Conservation (phyloP, 2,329 filamentous ascomycete genomes). For the Trichoderma koningii region DNA sequence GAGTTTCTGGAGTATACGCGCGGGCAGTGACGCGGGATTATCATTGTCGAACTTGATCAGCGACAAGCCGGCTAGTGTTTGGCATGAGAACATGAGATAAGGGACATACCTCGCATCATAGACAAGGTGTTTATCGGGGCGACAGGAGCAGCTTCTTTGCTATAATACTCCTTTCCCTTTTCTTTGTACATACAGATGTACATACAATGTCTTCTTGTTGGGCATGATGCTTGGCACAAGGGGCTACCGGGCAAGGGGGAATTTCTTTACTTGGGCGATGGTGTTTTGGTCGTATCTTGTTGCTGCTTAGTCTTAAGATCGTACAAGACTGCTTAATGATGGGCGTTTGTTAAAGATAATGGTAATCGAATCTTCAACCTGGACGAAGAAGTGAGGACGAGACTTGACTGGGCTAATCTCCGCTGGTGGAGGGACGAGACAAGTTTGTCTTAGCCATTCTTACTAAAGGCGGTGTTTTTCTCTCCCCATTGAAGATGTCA, state of each 20-base stretch:
- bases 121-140: constrained; percentile 18
- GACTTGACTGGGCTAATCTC: neutral
- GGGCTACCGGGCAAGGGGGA: constrained; percentile 17
- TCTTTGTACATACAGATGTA: constrained; percentile 17
- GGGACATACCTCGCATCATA: constrained; percentile 16
- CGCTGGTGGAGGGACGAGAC: no score
- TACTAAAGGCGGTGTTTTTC: no score
- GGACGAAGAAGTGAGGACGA: no score
- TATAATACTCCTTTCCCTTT: neutral
- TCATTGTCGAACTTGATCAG: constrained; percentile 10
- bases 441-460: no score
- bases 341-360: neutral
- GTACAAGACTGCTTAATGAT: neutral
- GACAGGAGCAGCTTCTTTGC: neutral
- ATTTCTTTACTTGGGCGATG: constrained; percentile 12
- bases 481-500: no score
- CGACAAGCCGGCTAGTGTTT: constrained; percentile 16
- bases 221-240: constrained; percentile 8
- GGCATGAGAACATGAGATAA: constrained; percentile 22
- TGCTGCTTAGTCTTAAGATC: neutral
- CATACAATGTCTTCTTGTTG: constrained; percentile 9
- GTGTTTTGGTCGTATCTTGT: neutral
- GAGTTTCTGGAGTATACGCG: constrained; percentile 18
- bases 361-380: neutral
- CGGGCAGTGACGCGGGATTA: neutral